Conservation (phyloP, 306 rosid genomes). For the Cicer arietinum region DNA sequence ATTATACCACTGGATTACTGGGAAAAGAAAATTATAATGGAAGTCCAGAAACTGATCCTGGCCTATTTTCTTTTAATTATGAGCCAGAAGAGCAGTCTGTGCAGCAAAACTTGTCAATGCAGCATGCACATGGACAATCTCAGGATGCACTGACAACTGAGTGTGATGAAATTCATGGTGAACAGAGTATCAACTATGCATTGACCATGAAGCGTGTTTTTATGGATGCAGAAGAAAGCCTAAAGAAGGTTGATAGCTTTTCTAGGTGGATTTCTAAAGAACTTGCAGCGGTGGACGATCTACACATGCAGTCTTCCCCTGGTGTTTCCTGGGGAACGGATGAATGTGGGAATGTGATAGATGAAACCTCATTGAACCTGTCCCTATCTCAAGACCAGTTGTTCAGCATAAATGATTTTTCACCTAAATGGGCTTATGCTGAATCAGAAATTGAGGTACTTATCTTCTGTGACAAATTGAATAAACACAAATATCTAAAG, state of each 20-base stretch:
- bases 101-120: slow-evolving; percentile 49
- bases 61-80: slow-evolving; percentile 43
- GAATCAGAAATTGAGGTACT: slow-evolving; percentile 77
- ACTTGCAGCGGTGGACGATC: slow-evolving; percentile 78
- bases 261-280: slow-evolving; percentile 82
- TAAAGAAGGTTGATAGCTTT: slow-evolving; percentile 92
- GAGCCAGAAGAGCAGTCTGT: slow-evolving; percentile 50
- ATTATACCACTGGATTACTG: slow-evolving; percentile 36
- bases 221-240: slow-evolving; percentile 64
- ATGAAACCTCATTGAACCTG: slow-evolving; percentile 76
- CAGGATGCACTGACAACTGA: slow-evolving; percentile 46
- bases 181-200: slow-evolving; percentile 59
- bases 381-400: slow-evolving; percentile 87
- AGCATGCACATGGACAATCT: slow-evolving; percentile 53
- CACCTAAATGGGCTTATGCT: slow-evolving; percentile 80
- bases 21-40: slow-evolving; percentile 43
- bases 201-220: slow-evolving; percentile 58
- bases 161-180: slow-evolving; percentile 52
- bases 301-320: slow-evolving; percentile 76
- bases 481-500: not conserved
- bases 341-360: slow-evolving; percentile 65
- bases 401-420: slow-evolving; percentile 73
- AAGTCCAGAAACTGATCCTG: slow-evolving; percentile 46
- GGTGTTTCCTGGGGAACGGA: slow-evolving; percentile 79
- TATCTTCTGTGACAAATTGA: not conserved